Evolutionary conservation across 192 early-diverging fungal species (phyloP), one percentile per base, ranked within the genome.

Genomic region (Rhizophagus clarus): DNA sequence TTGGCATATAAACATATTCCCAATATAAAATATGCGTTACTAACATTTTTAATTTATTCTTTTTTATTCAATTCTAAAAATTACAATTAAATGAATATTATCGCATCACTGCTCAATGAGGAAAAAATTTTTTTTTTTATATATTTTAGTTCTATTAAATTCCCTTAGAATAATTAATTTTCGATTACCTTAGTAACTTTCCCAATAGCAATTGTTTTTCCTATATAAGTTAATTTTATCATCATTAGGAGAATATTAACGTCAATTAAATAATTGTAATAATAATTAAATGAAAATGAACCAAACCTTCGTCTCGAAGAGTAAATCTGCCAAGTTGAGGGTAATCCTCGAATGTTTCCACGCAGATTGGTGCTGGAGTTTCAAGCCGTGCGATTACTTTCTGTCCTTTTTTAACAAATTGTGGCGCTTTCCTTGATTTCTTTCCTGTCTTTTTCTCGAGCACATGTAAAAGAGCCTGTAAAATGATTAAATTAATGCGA

Each of bases 261-360:
- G 22, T 31, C 28, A 61, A 34, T 12, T 31, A 32, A 29, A 61
- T 37, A 24, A 56, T 62, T 12, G 10, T 2, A 49, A 28, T 75
- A n/a, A 61, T 90, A 42, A 42, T 37, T 42, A 42, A 42, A 42
- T 42, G 34, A 34, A 42, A 42, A 42, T 42, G 40, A 42, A 34
- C 5, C 34, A 34, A 10, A 79, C 95, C 96, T 89, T 99, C 97
- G 82, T 98, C 97, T 80, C 98, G 94, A 32, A 99, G 88, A n/a
- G 97, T 99, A 86, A 99, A 99, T 67, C 98, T 92, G 56, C 98
- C 98, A 12, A 99, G 85, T 81, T 97, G 96, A 61, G 94, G 93
- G 74, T 94, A 93, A 29, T 96, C 93, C 22, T 87, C 87, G 86
- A 93, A 99, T 32, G 91, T 88, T 83, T 99, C 98, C 12, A 97